Percentiles rank a stretch among this genome's conserved stretches.
Evolutionary conservation across 441 rosid genomes (phyloP).

Genomic region (Gossypium schwendimanii): DNA sequence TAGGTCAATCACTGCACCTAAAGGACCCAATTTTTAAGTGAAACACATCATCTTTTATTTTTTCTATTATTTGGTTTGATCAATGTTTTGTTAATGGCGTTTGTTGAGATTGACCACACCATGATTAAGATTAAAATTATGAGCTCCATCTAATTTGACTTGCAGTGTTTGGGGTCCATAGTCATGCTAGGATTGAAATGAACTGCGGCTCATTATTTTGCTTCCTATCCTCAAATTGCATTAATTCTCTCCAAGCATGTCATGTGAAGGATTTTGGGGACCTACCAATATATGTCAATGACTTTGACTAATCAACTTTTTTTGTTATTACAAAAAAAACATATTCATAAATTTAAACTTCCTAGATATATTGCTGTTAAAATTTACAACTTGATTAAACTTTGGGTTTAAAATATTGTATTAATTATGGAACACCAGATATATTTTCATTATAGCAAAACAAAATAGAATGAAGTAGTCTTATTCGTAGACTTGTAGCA

Average conservation of each 20-base stretch:
- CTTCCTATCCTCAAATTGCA: background rate
- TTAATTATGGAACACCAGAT: too few relatives aligned
- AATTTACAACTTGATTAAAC: too few relatives aligned
- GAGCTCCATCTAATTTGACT: background rate
- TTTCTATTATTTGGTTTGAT: background rate
- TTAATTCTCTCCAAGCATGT: conserved; percentile 15
- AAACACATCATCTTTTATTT: background rate
- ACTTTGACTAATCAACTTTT: background rate
- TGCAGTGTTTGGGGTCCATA: background rate
- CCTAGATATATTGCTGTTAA: too few relatives aligned
- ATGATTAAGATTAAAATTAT: background rate
- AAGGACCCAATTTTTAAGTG: background rate
- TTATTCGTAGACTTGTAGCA: too few relatives aligned
- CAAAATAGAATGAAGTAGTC: too few relatives aligned
- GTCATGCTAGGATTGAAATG: background rate
- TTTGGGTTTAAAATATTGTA: too few relatives aligned
- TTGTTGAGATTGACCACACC: background rate
- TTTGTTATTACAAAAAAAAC: too few relatives aligned
- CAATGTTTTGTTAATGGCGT: background rate
- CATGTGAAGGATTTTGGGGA: conserved; percentile 18
- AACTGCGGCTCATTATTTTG: background rate
- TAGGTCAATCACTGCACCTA: background rate
- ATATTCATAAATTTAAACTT: too few relatives aligned
- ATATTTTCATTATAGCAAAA: too few relatives aligned
- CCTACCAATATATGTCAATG: conserved; percentile 13